Evolutionary conservation across 257 asterid genomes (phyloP).

Genomic region (Fraxinus excelsior): DNA sequence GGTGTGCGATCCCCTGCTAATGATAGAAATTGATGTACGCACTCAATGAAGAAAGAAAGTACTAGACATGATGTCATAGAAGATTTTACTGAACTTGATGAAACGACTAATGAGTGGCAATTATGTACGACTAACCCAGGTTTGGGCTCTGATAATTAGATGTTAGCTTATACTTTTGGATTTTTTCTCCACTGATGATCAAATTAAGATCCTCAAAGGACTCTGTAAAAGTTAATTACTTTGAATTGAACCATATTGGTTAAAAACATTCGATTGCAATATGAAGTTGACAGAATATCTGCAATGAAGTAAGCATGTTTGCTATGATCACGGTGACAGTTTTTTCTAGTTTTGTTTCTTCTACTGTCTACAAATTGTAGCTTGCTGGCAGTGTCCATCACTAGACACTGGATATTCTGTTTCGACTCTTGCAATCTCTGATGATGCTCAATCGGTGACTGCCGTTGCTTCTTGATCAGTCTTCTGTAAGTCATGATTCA

Average conservation of each 20-base stretch:
- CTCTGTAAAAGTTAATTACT: not conserved
- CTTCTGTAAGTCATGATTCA: not conserved
- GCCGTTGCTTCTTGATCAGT: not conserved
- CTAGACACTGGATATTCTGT: no score
- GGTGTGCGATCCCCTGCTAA: conserved; percentile 60
- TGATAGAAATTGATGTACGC: conserved; percentile 77
- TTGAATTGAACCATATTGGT: not conserved
- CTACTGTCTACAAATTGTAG: no score
- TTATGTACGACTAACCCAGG: conserved; percentile 2
- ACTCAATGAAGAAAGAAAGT: conserved; percentile 47
- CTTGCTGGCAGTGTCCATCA: no score
- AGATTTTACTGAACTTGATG: conserved; percentile 69
- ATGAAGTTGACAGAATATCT: not conserved
- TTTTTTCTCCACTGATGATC: not conserved
- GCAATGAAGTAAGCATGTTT: not conserved
- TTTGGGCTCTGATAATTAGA: not conserved
- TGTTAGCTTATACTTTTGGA: conserved; percentile 24
- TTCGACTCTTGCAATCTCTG: not conserved
- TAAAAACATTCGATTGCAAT: not conserved
- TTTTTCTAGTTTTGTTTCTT: no score
- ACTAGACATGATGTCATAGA: conserved; percentile 50
- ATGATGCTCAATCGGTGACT: not conserved
- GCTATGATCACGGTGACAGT: no score
- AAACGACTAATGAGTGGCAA: conserved; percentile 28
- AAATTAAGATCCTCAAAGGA: not conserved